Evolutionary conservation across 805 yeast species (phyloP), one percentile per base, ranked within the genome.

Genomic region (Saccharomycopsis babjevae): DNA sequence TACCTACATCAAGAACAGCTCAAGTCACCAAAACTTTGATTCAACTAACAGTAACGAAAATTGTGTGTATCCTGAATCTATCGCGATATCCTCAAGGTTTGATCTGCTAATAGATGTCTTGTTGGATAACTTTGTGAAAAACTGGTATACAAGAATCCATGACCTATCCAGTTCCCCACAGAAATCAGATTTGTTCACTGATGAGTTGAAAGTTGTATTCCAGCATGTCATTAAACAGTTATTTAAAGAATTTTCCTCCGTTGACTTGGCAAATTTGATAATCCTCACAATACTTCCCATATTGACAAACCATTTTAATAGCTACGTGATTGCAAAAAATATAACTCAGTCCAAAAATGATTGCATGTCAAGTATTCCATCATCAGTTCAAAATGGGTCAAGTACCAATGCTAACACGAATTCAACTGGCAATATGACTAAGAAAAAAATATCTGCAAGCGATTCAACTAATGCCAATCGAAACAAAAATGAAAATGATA

Each of bases 241-340:
- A 7, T 77, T 78, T 30, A 61, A 64, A 3, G 71, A 86, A 36
- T 61, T 85, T 0, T 67, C 63, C 0, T 66, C 68, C 0, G 61
- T 83, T 0, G 89, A 89, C 67, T 71, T 81, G 22, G 76, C 90
- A 0, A 77, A 78, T 50, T 68, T 89, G 36, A 62, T 87, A 2
- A 84, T 89, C 0, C 72, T 82, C 36, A 77, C 78, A 54, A 40
- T 88, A 0, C 60, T 88, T 6, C 97, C 97, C 0, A 66, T 85
- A 1, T 6, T 89, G 1, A 84, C 88, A 1, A 80, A 78, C 13
- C 96, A 91, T 69, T 79, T 86, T 62, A 72, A 75, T 7, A 73
- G 74, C 7, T 88, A 78, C 67, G 72, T 79, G 1, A 65, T 65
- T 0, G 80, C 84, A 0, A 77, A 72, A 57, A 73, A 74, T 15